Percentiles rank a stretch among this genome's conserved stretches.
Evolutionary conservation across 352 stramenopile species (phyloP).

Genomic region (Phytophthora megakarya): DNA sequence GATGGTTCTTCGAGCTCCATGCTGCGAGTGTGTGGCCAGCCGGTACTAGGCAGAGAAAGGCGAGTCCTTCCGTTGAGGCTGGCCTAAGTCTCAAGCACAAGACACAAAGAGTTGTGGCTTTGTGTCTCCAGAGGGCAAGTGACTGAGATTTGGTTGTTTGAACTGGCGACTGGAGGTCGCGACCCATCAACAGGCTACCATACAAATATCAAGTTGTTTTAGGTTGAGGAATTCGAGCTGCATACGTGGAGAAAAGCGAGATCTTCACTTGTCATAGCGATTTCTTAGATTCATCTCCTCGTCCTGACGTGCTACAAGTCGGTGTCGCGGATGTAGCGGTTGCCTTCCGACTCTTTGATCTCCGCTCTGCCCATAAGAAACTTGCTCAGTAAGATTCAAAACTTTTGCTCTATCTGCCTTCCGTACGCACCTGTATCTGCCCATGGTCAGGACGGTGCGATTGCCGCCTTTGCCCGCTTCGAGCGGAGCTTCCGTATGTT

Average conservation of each 20-base stretch:
- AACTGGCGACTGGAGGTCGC: slow-evolving; percentile 18
- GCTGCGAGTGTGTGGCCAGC: slow-evolving; percentile 14
- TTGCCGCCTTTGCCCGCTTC: slow-evolving; percentile 59
- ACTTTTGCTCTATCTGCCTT: not conserved
- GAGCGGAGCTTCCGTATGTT: slow-evolving; percentile 36
- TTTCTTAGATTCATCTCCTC: slow-evolving; percentile 1
- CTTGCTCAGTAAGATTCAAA: not conserved
- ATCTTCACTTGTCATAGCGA: not conserved
- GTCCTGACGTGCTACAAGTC: slow-evolving; percentile 49
- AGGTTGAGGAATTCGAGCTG: not conserved
- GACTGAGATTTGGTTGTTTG: slow-evolving; percentile 8
- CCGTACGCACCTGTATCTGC: slow-evolving; percentile 76
- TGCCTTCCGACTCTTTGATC: slow-evolving; percentile 90
- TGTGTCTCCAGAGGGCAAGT: slow-evolving; percentile 4
- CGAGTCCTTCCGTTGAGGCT: slow-evolving; percentile 18
- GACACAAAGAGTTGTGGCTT: not conserved
- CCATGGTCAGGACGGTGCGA: slow-evolving; percentile 76
- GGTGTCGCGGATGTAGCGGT: slow-evolving; percentile 87
- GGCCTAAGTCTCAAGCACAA: not conserved
- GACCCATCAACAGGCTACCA: slow-evolving; percentile 5
- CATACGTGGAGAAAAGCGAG: not conserved
- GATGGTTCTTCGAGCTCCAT: slow-evolving; percentile 19
- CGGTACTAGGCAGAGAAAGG: slow-evolving; percentile 23
- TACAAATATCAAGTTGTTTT: slow-evolving; percentile 26
- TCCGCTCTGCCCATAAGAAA: slow-evolving; percentile 54